These are phyloP conservation scores for Gaertneriomyces semiglobifer DNA, from an alignment of 192 early-diverging fungal genomes.

Conservation along the genomic window DNA sequence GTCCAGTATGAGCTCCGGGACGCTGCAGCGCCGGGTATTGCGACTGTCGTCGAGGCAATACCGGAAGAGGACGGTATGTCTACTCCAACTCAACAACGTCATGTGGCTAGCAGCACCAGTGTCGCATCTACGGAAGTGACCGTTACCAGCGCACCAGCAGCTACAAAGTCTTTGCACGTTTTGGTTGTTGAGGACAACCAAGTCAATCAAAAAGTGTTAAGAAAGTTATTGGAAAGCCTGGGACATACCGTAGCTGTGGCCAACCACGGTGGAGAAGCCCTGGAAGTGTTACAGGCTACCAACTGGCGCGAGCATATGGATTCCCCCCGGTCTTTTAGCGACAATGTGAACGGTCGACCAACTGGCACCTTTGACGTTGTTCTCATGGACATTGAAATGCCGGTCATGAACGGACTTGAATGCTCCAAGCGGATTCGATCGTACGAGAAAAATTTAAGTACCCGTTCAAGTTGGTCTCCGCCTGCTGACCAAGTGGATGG, in stretches of 20 bases:
- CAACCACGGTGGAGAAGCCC: slow-evolving; percentile 55
- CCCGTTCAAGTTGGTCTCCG: neutral
- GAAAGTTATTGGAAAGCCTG: slow-evolving; percentile 52
- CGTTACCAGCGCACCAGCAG: too few species aligned
- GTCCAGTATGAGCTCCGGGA: slow-evolving; percentile 10
- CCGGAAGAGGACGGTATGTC: too few species aligned
- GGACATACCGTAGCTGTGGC: slow-evolving; percentile 48
- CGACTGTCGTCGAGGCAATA: too few species aligned
- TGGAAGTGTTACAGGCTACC: slow-evolving; percentile 36
- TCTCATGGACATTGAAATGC: slow-evolving; percentile 59
- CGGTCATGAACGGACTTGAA: slow-evolving; percentile 52
- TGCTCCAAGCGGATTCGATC: slow-evolving; percentile 9
- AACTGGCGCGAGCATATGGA: neutral
- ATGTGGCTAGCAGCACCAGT: too few species aligned
- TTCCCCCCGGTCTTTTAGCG: too few species aligned
- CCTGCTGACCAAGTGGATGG: neutral
- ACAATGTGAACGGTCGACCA: slow-evolving; percentile 5
- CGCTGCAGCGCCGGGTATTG: too few species aligned
- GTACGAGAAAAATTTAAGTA: neutral
- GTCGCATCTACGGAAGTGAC: too few species aligned
- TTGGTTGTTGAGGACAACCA: slow-evolving; percentile 44
- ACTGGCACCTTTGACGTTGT: slow-evolving; percentile 5
- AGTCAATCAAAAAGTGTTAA: slow-evolving; percentile 58
- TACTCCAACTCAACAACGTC: too few species aligned
- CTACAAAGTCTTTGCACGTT: too few species aligned